Evolutionary conservation across 1,139 yeast genomes (phyloP).

Genomic region (Pneumocystis murina): DNA sequence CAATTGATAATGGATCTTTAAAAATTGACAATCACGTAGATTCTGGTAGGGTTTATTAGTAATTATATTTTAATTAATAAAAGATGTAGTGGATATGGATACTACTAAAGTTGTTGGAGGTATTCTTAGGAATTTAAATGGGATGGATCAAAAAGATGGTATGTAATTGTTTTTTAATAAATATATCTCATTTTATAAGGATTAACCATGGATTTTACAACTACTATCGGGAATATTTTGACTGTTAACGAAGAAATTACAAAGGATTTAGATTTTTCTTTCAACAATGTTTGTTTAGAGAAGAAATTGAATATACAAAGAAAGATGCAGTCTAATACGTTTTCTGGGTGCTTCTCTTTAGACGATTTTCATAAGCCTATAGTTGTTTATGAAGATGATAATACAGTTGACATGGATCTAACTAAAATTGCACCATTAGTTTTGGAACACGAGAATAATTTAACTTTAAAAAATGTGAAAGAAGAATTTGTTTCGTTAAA

Average conservation of each 20-base stretch:
- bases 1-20: not conserved
- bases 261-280: not conserved
- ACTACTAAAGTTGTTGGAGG: constrained; percentile 13
- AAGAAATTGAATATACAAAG: not conserved
- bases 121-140: not conserved
- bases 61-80: not conserved
- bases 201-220: constrained; percentile 13
- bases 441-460: not conserved
- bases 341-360: not conserved
- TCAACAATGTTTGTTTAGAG: not conserved
- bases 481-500: not conserved
- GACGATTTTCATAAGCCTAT: not conserved
- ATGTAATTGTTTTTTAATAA: not conserved
- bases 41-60: not conserved
- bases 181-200: not conserved
- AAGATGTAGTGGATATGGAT: constrained; percentile 12
- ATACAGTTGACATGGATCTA: constrained; percentile 7
- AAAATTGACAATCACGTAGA: not conserved
- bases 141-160: not conserved
- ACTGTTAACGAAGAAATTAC: not conserved
- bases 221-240: constrained; percentile 2
- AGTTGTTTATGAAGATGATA: constrained; percentile 10
- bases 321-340: not conserved
- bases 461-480: not conserved
- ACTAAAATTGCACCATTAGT: not conserved